Evolutionary conservation across 495 filamentous ascomycete genomes (phyloP), one percentile per base, ranked within the genome.

Genomic region (Aspergillus affinis): DNA sequence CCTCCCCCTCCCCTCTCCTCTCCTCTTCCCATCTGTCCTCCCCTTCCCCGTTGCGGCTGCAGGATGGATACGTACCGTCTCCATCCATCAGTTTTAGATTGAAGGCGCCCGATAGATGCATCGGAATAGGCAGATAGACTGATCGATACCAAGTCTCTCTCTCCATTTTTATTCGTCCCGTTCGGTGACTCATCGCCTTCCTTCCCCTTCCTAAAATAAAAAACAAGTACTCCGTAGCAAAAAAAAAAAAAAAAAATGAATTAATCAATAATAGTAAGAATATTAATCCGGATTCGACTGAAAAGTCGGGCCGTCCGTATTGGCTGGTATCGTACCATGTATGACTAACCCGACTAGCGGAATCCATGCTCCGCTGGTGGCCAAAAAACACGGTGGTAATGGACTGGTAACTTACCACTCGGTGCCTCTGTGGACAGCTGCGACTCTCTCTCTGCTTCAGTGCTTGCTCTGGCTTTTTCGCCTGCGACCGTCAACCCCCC

Each of bases 311-410:
- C 36, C 36, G 12, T 41, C 36, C 36, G 36, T 41, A 41, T 41
- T 49, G 18, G 48, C 7, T 9, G 48, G 48, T 53, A 30, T 53
- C 54, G 26, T 29, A 10, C 19, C 13, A 53, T 60, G 45, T 29
- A 49, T 50, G 51, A 55, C 51, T 60, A 60, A 55, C 51, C 23
- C 44, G 50, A 58, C 46, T 57, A 57, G 48, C 32, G 48, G 36
- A 52, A 45, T 44, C 18, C 32, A 51, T 46, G 51, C 48, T 51
- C 36, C 36, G 49, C 36, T 19, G 55, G 60, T 61, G 60, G 60
- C 60, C 60, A 61, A 61, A 61, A 51, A 48, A 55, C 10, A 23
- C 17, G 41, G 19, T 29, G 36, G 49, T 41, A 41, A 17, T 26
- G 23, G 23, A 26, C 36, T 13, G 57, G 57, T 59, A 54, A 54